Percentiles rank a stretch among this genome's conserved stretches.
phyloP scores from a whole-genome alignment of 495 filamentous ascomycete species.

The Tuber microsphaerosporum region DNA sequence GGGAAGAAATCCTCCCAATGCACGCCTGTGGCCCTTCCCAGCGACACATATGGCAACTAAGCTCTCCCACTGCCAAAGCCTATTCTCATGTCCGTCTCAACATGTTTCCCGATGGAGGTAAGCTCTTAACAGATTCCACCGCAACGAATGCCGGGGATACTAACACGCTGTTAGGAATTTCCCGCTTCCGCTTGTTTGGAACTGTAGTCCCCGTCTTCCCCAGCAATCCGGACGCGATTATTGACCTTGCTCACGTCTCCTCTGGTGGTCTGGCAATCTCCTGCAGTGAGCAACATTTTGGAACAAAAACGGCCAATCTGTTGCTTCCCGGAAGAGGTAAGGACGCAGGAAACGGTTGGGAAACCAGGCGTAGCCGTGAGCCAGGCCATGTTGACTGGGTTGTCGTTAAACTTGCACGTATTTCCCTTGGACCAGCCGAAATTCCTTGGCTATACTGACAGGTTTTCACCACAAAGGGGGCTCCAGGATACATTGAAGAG shows the following conservation, averaged over 20 bases:
- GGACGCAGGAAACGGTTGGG: constrained; percentile 95
- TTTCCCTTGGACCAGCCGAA: not conserved
- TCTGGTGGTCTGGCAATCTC: constrained; percentile 70
- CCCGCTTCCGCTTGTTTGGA: constrained; percentile 74
- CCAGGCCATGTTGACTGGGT: constrained; percentile 81
- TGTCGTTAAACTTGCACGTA: constrained; percentile 56
- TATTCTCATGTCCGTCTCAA: constrained; percentile 80
- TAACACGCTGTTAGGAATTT: constrained; percentile 52
- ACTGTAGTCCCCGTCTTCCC: constrained; percentile 67
- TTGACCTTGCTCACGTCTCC: constrained; percentile 76
- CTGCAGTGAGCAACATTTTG: constrained; percentile 82
- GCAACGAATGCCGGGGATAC: not conserved
- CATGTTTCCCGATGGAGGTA: constrained; percentile 83
- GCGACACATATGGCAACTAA: constrained; percentile 71
- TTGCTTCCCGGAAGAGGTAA: constrained; percentile 76
- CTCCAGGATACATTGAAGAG: constrained; percentile 60
- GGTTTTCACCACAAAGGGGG: constrained; percentile 46
- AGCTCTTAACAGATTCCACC: not conserved
- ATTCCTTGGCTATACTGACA: not conserved
- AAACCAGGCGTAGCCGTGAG: constrained; percentile 71
- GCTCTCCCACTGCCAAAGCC: constrained; percentile 51
- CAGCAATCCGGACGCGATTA: constrained; percentile 52
- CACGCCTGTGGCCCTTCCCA: constrained; percentile 68
- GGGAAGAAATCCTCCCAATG: constrained; percentile 65
- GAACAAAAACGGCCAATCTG: constrained; percentile 65